A percentile compares a stretch with the other conserved stretches of the same genome.
Evolutionary conservation across 2,329 filamentous ascomycete genomes (phyloP).

Genomic region (Epichloe sibirici): DNA sequence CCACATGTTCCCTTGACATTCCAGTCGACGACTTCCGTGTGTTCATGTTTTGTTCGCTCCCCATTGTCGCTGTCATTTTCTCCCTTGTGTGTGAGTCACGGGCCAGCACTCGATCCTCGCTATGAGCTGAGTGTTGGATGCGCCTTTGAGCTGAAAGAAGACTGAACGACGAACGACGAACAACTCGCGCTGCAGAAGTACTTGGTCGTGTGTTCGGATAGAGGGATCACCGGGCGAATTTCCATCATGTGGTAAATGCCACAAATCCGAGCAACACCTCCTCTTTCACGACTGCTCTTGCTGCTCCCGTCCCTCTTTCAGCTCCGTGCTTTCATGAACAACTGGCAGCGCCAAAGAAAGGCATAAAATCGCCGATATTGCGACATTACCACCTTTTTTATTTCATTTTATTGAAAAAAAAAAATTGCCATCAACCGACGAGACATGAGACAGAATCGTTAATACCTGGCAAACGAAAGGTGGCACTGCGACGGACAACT

Average conservation of each 20-base stretch:
- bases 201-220: background rate
- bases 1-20: conserved; percentile 7
- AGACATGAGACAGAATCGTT: conserved; percentile 7
- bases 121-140: conserved; percentile 3
- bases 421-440: background rate
- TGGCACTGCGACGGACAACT: background rate
- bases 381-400: background rate
- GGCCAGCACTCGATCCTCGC: background rate
- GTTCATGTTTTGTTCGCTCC: conserved; percentile 2
- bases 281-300: conserved; percentile 1
- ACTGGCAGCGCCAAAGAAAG: background rate
- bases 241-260: conserved; percentile 7
- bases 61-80: background rate
- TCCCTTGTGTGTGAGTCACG: background rate
- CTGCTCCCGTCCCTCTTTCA: background rate
- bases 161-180: conserved; percentile 1
- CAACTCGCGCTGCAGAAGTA: conserved; percentile 1
- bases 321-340: background rate
- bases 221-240: background rate
- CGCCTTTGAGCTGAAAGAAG: conserved; percentile 3
- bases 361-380: background rate
- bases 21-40: background rate
- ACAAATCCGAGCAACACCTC: conserved; percentile 3
- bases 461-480: conserved; percentile 2
- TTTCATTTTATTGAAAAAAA: too few species aligned